Percentiles rank a stretch among this genome's conserved stretches.
Conservation (phyloP, 192 early-diverging fungal genomes). For the Entomortierella lignicola region DNA sequence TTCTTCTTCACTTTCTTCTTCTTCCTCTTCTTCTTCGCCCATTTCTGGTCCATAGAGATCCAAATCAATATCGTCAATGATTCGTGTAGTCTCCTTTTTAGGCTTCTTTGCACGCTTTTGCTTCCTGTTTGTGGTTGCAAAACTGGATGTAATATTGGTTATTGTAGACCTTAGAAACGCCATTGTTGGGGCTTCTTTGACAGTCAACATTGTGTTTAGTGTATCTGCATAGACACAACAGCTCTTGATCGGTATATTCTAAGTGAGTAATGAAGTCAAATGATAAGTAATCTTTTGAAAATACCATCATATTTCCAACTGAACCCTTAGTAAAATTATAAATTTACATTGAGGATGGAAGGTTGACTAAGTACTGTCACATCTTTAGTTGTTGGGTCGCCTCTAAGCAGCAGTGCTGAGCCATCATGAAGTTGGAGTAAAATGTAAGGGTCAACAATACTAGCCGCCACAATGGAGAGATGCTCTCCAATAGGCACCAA, state of each 20-base stretch:
- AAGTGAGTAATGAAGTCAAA: no score
- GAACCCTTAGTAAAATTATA: no score
- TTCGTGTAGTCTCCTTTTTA: conserved; percentile 17
- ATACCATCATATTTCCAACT: no score
- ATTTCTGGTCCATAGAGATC: conserved; percentile 47
- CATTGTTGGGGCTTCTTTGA: conserved; percentile 48
- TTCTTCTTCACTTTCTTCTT: conserved; percentile 65
- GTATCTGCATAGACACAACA: conserved; percentile 47
- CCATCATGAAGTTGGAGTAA: conserved; percentile 76
- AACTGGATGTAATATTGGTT: neutral
- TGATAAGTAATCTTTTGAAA: no score
- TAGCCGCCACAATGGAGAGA: conserved; percentile 72
- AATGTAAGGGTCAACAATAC: conserved; percentile 86
- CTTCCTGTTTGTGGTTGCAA: conserved; percentile 1
- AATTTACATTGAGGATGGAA: conserved; percentile 57
- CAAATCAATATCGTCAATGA: conserved; percentile 49
- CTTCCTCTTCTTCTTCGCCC: conserved; percentile 47
- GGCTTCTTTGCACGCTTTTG: conserved; percentile 26
- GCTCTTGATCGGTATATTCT: conserved; percentile 43
- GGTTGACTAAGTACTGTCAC: conserved; percentile 52
- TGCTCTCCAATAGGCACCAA: conserved; percentile 59
- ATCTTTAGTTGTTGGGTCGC: conserved; percentile 63
- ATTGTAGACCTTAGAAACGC: conserved; percentile 29
- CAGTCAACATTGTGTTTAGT: conserved; percentile 21
- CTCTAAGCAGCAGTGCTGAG: conserved; percentile 67